Evolutionary conservation across 768 basidiomycete species (phyloP), one percentile per base, ranked within the genome.

Genomic region (Kwoniella shandongensis): DNA sequence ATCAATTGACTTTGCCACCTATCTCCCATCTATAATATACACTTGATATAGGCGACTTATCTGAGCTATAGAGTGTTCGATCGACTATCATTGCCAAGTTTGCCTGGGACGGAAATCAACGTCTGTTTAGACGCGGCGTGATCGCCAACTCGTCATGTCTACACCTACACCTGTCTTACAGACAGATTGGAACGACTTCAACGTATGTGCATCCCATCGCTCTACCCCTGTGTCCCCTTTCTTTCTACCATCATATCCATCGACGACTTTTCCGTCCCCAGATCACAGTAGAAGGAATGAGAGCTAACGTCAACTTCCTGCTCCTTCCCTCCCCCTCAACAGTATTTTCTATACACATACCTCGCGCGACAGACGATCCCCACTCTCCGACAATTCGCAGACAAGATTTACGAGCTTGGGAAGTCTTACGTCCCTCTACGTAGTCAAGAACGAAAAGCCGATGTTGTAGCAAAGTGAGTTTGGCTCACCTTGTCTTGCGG

Each of bases 101-200:
- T n/a, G n/a, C n/a, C n/a, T n/a, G n/a, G n/a, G n/a, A n/a, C n/a
- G n/a, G 32, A 32, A 6, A 32, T 13, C 32, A 32, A 32, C n/a
- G n/a, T 23, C n/a, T n/a, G 7, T 5, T 17, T 23, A 6, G 40
- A 17, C 22, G 40, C n/a, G 40, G 40, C 17, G n/a, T n/a, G 40
- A n/a, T 23, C 40, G 17, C 40, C 40, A 7, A n/a, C 36, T 42
- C 40, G 39, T 30, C 18, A 58, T 58, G 56, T 29, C 56, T 26
- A 42, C n/a, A 17, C 8, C 22, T 30, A 42, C 29, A 32, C 51
- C 39, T 27, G 51, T 41, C 27, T 32, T 53, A 6, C 50, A 59
- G 35, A 62, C 45, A 8, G 64, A 72, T 50, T 72, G 67, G 67
- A 50, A 46, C 36, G 70, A 72, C 47, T 69, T 67, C 44, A 39